These are phyloP conservation scores for Xylariaceae sp. DNA, from an alignment of 2,329 filamentous ascomycete species.

Conservation along the genomic window DNA sequence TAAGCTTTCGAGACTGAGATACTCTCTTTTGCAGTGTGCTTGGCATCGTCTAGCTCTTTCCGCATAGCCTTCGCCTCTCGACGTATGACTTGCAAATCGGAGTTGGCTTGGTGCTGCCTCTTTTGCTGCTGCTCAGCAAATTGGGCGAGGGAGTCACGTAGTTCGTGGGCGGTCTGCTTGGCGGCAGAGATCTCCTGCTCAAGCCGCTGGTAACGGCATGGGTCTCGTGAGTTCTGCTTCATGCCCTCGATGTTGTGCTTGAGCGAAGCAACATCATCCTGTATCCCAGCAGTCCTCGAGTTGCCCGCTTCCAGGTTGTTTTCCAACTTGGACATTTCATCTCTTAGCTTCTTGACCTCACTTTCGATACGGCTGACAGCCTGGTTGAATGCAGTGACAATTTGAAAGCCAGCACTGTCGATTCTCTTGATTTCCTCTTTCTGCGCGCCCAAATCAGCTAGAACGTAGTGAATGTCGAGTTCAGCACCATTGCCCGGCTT, in stretches of 20 bases:
- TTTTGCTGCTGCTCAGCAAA: constrained; percentile 4
- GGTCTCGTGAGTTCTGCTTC: constrained; percentile 5
- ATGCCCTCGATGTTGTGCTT: constrained; percentile 18
- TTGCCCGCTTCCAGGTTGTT: constrained; percentile 12
- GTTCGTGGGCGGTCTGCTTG: constrained; percentile 10
- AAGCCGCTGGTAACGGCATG: constrained; percentile 4
- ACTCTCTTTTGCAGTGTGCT: constrained; percentile 16
- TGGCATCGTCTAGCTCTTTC: constrained; percentile 13
- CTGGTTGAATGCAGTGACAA: constrained; percentile 29
- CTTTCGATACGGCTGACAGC: constrained; percentile 27
- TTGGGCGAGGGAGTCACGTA: no score
- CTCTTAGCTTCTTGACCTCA: constrained; percentile 26
- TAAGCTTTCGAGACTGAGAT: constrained; percentile 18
- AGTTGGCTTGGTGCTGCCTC: constrained; percentile 5
- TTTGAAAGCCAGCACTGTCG: constrained; percentile 28
- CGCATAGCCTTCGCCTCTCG: constrained; percentile 4
- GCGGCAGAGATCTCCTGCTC: constrained; percentile 5
- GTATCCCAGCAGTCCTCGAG: constrained; percentile 4
- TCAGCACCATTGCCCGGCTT: constrained; percentile 9
- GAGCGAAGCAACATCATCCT: constrained; percentile 21
- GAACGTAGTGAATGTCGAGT: constrained; percentile 24
- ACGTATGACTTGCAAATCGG: constrained; percentile 4
- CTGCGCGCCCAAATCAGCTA: constrained; percentile 26
- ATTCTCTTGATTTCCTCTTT: constrained; percentile 29
- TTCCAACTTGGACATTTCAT: constrained; percentile 20